Evolutionary conservation across 805 yeast genomes (phyloP).

Genomic region (Starmerella scarabaei): DNA sequence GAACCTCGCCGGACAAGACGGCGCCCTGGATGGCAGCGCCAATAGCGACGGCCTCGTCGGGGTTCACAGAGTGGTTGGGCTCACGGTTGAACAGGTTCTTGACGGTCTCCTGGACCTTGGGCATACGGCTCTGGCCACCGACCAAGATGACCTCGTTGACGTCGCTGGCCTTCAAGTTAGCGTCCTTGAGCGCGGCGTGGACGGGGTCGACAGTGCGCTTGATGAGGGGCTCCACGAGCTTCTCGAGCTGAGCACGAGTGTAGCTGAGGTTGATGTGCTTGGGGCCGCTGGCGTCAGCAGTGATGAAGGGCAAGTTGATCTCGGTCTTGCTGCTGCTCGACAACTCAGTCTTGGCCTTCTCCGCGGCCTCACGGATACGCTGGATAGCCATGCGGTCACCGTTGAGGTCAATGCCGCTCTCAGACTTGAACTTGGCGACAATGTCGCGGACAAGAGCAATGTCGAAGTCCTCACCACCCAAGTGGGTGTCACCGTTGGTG

Average conservation of each 20-base stretch:
- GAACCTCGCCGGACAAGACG: constrained; percentile 86
- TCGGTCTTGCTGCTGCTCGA: constrained; percentile 60
- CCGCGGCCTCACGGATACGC: constrained; percentile 78
- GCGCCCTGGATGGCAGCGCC: constrained; percentile 99
- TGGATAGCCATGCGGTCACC: constrained; percentile 67
- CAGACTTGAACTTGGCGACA: constrained; percentile 64
- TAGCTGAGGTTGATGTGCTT: constrained; percentile 62
- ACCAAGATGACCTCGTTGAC: constrained; percentile 72
- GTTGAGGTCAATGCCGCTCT: constrained; percentile 51
- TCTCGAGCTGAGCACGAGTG: constrained; percentile 55
- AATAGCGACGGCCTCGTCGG: constrained; percentile 87
- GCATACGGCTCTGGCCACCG: constrained; percentile 91
- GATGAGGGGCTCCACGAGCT: constrained; percentile 53
- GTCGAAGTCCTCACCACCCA: constrained; percentile 90
- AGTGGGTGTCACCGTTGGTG: constrained; percentile 90
- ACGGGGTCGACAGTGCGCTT: constrained; percentile 64
- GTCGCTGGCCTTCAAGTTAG: constrained; percentile 50
- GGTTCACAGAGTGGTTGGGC: constrained; percentile 87
- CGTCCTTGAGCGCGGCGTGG: constrained; percentile 72
- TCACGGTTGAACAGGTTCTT: constrained; percentile 64
- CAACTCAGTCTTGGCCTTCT: constrained; percentile 78
- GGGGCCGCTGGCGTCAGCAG: constrained; percentile 76
- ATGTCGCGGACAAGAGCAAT: constrained; percentile 75
- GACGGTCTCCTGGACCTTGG: constrained; percentile 69
- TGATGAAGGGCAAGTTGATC: constrained; percentile 71